These are phyloP conservation scores for Lentinula edodes DNA, from an alignment of 768 basidiomycete genomes.

Conservation along the genomic window DNA sequence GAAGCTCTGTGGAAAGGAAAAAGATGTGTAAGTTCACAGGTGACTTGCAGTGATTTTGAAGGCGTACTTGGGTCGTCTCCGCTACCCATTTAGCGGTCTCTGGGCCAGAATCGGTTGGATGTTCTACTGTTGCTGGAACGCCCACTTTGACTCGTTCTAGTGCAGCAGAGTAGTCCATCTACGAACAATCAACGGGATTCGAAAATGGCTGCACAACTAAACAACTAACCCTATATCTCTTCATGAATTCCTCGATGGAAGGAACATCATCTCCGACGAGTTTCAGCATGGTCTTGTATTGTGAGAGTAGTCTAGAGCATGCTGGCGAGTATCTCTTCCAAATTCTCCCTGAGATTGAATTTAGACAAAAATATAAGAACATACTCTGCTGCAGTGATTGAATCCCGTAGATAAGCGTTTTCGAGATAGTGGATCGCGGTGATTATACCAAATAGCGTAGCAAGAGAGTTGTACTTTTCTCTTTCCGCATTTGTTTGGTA, in stretches of 20 bases:
- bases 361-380: constrained; percentile 18
- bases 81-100: constrained; percentile 98
- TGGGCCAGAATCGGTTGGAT: constrained; percentile 86
- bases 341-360: constrained; percentile 13
- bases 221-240: constrained; percentile 65
- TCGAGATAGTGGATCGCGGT: constrained; percentile 93
- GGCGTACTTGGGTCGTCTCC: constrained; percentile 88
- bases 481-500: constrained; percentile 85
- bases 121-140: constrained; percentile 95
- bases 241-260: constrained; percentile 88
- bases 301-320: constrained; percentile 88
- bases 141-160: constrained; percentile 86
- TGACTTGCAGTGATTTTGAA: neutral
- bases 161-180: constrained; percentile 95
- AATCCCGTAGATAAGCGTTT: constrained; percentile 91
- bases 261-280: constrained; percentile 87
- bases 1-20: constrained; percentile 58
- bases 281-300: constrained; percentile 97
- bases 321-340: constrained; percentile 90
- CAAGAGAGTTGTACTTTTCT: constrained; percentile 81
- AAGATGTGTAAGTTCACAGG: neutral
- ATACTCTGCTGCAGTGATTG: constrained; percentile 86
- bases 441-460: constrained; percentile 89
- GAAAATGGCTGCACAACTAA: neutral
- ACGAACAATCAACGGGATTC: neutral